Conservation (phyloP, 2,329 filamentous ascomycete species). For the Penicillium sp. region DNA sequence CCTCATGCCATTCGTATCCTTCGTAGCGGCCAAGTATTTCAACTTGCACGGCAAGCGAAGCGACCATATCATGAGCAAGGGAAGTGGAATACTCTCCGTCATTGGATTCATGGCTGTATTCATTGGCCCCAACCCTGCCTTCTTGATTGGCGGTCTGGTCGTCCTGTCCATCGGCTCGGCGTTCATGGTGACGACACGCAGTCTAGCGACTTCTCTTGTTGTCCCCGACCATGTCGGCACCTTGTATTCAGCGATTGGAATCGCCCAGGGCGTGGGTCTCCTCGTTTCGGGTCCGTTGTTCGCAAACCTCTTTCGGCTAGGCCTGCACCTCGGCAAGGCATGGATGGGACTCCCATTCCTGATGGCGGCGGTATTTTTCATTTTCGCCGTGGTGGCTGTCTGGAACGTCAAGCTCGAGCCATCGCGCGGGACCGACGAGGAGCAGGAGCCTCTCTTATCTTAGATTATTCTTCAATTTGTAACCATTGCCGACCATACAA, state of each 20-base stretch:
- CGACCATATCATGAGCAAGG: slow-evolving; percentile 26
- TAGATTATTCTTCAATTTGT: not conserved
- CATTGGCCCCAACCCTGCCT: slow-evolving; percentile 16
- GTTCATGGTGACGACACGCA: slow-evolving; percentile 25
- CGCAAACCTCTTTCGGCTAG: slow-evolving; percentile 27
- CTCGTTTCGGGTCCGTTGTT: slow-evolving; percentile 30
- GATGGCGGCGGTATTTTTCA: slow-evolving; percentile 22
- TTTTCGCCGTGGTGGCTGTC: slow-evolving; percentile 14
- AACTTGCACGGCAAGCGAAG: slow-evolving; percentile 21
- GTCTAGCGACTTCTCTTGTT: slow-evolving; percentile 31
- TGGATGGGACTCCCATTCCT: slow-evolving; percentile 34
- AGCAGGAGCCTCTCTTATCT: slow-evolving; percentile 13
- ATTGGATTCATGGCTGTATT: slow-evolving; percentile 24
- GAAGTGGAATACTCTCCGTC: slow-evolving; percentile 18
- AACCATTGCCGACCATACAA: not conserved
- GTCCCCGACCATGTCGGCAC: slow-evolving; percentile 29
- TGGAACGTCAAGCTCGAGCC: slow-evolving; percentile 13
- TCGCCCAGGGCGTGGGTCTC: slow-evolving; percentile 23
- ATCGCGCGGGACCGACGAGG: slow-evolving; percentile 2
- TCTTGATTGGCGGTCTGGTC: slow-evolving; percentile 25
- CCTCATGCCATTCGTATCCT: slow-evolving; percentile 24
- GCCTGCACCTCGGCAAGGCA: slow-evolving; percentile 26
- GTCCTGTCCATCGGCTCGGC: slow-evolving; percentile 28
- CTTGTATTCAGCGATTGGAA: slow-evolving; percentile 29
- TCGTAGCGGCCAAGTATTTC: slow-evolving; percentile 16